Base-by-base conservation (phyloP, 345 rosid species). In the Eucalyptus microcorys region DNA sequence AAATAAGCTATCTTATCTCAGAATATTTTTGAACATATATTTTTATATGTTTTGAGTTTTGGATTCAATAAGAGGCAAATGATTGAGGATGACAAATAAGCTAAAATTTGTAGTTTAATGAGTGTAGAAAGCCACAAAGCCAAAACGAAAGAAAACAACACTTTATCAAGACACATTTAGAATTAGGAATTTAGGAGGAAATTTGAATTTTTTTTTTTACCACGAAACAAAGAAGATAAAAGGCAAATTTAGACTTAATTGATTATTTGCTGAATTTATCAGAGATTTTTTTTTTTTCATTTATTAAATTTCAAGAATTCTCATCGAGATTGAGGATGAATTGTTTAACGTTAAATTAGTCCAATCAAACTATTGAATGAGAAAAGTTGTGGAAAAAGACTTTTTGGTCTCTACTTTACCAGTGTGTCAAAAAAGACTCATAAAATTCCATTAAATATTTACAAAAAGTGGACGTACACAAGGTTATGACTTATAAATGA, bases 401-500 rank as follows among this genome's bases (percentile, higher is more conserved):
- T 61, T 6, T 27, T 61, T 61, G 34, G 34, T 61, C 17, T 14
- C 71, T 30, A 61, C 71, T 61, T 14, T 1, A 6, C 34, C 17
- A 14, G 1, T 14, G 71, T 30, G 32, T 64, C 9, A 0, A 64
- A n/a, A 64, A 0, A 30, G 71, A 37, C 34, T 30, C 37, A n/a
- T 64, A 64, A 64, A 26, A 55, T 24, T 55, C 61, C 12, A 55
- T 55, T 55, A 22, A 55, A 55, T 4, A 55, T 24, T 55, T 55
- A 24, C 12, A 24, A 55, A 55, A 55, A 10, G 30, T 22, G 61
- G 61, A 55, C 13, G 30, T 24, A 55, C 61, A 55, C 14, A 55
- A 24, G 14, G 61, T 55, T 55, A 22, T 24, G 61, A 55, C 61
- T 55, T 55, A 55, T 55, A 2, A 52, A 52, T 52, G 10, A 52